Percentiles rank a stretch among this genome's conserved stretches.
Evolutionary conservation across 2,329 filamentous ascomycete genomes (phyloP).

Genomic region (Penicillium sp.): DNA sequence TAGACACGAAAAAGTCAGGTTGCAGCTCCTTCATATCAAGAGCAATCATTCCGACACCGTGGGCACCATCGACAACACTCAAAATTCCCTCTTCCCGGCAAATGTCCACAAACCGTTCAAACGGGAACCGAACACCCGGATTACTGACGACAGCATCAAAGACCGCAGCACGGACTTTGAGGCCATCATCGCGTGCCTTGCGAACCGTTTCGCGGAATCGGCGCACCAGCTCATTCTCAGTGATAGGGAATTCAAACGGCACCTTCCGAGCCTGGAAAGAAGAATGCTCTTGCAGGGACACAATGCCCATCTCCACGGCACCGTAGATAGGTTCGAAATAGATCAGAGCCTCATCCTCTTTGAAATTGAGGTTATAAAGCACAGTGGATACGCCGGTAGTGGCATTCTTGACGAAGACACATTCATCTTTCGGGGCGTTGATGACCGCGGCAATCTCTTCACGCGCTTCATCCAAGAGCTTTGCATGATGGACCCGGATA

Average conservation of each 20-base stretch:
- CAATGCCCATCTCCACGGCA: constrained; percentile 71
- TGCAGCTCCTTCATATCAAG: constrained; percentile 67
- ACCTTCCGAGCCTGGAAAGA: constrained; percentile 56
- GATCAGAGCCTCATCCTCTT: constrained; percentile 69
- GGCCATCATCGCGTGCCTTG: constrained; percentile 55
- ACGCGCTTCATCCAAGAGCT: constrained; percentile 64
- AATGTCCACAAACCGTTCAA: constrained; percentile 62
- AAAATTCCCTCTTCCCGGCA: constrained; percentile 69
- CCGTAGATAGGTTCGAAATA: constrained; percentile 79
- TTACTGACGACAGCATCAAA: constrained; percentile 80
- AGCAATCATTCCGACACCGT: constrained; percentile 76
- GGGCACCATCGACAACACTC: constrained; percentile 79
- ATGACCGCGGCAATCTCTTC: constrained; percentile 65
- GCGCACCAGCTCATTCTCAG: constrained; percentile 65
- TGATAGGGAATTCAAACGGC: constrained; percentile 65
- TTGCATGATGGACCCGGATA: constrained; percentile 67
- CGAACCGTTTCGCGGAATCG: constrained; percentile 62
- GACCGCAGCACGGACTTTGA: constrained; percentile 65
- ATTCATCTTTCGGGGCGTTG: constrained; percentile 62
- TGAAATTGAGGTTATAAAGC: constrained; percentile 71
- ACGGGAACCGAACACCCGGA: constrained; percentile 79
- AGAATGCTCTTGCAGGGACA: constrained; percentile 70
- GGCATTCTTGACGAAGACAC: constrained; percentile 80
- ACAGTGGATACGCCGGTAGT: constrained; percentile 71
- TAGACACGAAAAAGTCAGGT: constrained; percentile 83